phyloP scores from a whole-genome alignment of 1,139 yeast genomes.

The Blastobotrys capitulatus region DNA sequence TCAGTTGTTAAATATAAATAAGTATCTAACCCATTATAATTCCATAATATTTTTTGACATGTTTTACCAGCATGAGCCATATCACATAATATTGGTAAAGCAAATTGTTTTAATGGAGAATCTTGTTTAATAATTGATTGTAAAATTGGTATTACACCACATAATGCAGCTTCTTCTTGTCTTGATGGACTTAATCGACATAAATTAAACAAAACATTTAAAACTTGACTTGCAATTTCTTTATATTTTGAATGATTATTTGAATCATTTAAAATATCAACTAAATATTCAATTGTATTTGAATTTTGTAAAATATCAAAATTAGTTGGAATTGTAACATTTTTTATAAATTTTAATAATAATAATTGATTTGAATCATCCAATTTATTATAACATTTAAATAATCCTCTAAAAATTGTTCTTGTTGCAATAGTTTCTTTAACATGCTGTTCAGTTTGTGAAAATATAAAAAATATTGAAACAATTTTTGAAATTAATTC shows the following conservation, averaged over 20 bases:
- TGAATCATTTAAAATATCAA: conserved; percentile 24
- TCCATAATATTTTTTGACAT: conserved; percentile 39
- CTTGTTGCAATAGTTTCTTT: conserved; percentile 25
- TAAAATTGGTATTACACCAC: conserved; percentile 51
- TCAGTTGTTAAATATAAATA: conserved; percentile 48
- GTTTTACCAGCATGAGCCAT: conserved; percentile 46
- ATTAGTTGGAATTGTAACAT: conserved; percentile 28
- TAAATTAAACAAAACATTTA: conserved; percentile 41
- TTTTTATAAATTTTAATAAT: conserved; percentile 30
- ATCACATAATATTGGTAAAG: conserved; percentile 59
- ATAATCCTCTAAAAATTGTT: conserved; percentile 19
- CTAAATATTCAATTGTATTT: conserved; percentile 29
- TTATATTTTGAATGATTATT: conserved; percentile 15
- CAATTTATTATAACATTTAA: conserved; percentile 21
- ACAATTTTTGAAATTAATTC: conserved; percentile 20
- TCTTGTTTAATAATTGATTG: conserved; percentile 43
- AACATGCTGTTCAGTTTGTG: conserved; percentile 33
- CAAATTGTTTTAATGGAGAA: conserved; percentile 53
- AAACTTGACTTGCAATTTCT: conserved; percentile 27
- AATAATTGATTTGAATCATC: conserved; percentile 19
- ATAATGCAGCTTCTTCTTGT: conserved; percentile 48
- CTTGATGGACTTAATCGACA: conserved; percentile 52
- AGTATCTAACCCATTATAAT: conserved; percentile 41
- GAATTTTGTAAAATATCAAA: conserved; percentile 27
- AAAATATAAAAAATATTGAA: conserved; percentile 29